Evolutionary conservation across 306 rosid species (phyloP), one percentile per base, ranked within the genome.

Genomic region (Aeschynomene evenia): DNA sequence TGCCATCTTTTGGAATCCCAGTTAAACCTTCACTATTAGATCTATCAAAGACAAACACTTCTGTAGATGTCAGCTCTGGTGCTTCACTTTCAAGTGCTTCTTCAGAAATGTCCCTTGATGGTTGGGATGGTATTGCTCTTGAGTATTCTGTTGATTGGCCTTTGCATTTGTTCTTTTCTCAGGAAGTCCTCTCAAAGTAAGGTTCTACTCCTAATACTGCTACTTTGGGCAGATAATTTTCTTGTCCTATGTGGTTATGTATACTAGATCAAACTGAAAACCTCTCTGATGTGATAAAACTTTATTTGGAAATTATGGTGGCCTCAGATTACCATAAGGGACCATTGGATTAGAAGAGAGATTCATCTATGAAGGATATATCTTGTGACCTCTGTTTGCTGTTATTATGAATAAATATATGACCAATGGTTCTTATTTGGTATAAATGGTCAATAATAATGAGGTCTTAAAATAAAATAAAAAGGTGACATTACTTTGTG

Each of bases 141-240:
- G 96, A 87, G 83, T 94, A 94, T 85, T 83, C 89, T 20, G 83
- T 94, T 77, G 97, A 91, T 87, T 94, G 99, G 97, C 99, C 99
- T 53, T 81, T 91, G 75, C 97, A 94, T 78, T 85, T 94, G 89
- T 91, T 94, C 81, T 94, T 91, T 78, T 89, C 91, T 36, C 97
- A 88, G 82, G 96, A 94, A 75, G 95, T 94, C 79, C 92, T 94
- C 78, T 85, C 95, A 36, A 94, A 87, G 99, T 94, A 89, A 85
- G 96, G 73, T 51, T 73, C 73, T 53, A 33, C 43, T 67, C 65
- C 68, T 69, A 57, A 21, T 69, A 50, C 60, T 51, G 24, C 22
- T 15, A 23, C 63, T 58, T 49, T 46, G 39, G 15, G 71, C 57
- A 65, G 77, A 58, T 78, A 63, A n/a, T 73, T 66, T 52, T 52